Evolutionary conservation across 2,329 filamentous ascomycete species (phyloP).

Genomic region (Ophiosphaerella narmari): DNA sequence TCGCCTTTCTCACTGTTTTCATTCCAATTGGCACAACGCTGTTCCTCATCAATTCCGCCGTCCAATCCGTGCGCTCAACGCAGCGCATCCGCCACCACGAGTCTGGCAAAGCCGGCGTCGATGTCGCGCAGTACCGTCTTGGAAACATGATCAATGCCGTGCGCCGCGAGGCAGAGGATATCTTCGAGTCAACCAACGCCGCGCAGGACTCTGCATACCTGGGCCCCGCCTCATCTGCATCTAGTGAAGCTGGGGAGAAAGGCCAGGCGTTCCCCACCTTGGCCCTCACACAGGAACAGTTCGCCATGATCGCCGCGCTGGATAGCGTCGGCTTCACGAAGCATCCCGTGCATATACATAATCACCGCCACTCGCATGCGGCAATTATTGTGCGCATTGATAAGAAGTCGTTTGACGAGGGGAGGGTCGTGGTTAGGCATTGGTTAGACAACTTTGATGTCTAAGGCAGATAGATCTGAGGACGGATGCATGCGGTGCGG

Average conservation of each 20-base stretch:
- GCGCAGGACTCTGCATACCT: conserved; percentile 74
- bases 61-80: conserved; percentile 77
- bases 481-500: too few relatives aligned
- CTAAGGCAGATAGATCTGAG: conserved; percentile 4
- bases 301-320: conserved; percentile 79
- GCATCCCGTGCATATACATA: conserved; percentile 73
- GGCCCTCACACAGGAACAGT: conserved; percentile 78
- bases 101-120: conserved; percentile 68
- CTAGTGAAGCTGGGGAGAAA: too few relatives aligned
- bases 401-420: conserved; percentile 72
- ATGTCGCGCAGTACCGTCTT: conserved; percentile 72
- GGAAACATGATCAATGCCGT: conserved; percentile 73
- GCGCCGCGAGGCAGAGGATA: conserved; percentile 75
- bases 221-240: conserved; percentile 59
- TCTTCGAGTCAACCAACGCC: conserved; percentile 73
- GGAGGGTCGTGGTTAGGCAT: conserved; percentile 76
- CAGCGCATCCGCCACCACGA: conserved; percentile 79
- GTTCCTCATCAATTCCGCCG: conserved; percentile 74
- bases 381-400: conserved; percentile 82
- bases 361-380: conserved; percentile 78
- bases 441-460: conserved; percentile 75
- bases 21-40: conserved; percentile 72
- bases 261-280: conserved; percentile 64
- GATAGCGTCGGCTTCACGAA: conserved; percentile 66
- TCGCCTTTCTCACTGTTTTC: conserved; percentile 68